Evolutionary conservation across 1,284 basidiomycete genomes (phyloP).

Genomic region (Blastosporella zonata): DNA sequence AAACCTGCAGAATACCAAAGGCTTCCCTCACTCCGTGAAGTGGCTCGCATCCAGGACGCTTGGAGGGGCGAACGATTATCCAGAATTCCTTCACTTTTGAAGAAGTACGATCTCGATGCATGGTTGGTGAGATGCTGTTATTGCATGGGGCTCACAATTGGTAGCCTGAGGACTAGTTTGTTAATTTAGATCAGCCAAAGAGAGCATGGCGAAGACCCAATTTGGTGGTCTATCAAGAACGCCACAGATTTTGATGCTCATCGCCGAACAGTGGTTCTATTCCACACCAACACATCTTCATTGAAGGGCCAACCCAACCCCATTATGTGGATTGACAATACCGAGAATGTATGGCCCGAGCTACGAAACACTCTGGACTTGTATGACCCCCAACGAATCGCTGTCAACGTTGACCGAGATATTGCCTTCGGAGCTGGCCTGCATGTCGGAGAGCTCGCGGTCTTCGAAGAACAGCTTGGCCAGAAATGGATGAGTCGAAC

Average conservation of each 20-base stretch:
- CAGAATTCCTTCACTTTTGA: constrained; percentile 39
- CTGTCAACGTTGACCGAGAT: constrained; percentile 44
- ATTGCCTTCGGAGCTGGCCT: constrained; percentile 51
- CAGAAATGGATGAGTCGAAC: constrained; percentile 38
- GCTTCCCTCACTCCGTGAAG: constrained; percentile 43
- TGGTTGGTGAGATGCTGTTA: constrained; percentile 36
- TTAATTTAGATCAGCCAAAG: constrained; percentile 41
- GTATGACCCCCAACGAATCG: constrained; percentile 40
- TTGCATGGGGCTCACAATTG: background rate
- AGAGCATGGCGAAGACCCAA: constrained; percentile 53
- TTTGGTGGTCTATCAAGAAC: constrained; percentile 51
- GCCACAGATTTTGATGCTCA: constrained; percentile 49
- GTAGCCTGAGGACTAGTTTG: background rate
- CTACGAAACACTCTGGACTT: constrained; percentile 34
- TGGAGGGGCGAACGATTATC: constrained; percentile 44
- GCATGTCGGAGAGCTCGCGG: constrained; percentile 45
- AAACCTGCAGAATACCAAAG: constrained; percentile 35
- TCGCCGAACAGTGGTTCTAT: constrained; percentile 47
- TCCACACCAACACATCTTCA: constrained; percentile 42
- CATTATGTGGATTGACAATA: constrained; percentile 49
- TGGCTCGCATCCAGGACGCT: constrained; percentile 39
- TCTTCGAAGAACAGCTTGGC: constrained; percentile 37
- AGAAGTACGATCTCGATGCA: constrained; percentile 42
- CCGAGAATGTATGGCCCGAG: constrained; percentile 45
- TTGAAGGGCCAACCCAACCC: constrained; percentile 39